Conservation (phyloP, 345 rosid genomes). For the Linum tenue region DNA sequence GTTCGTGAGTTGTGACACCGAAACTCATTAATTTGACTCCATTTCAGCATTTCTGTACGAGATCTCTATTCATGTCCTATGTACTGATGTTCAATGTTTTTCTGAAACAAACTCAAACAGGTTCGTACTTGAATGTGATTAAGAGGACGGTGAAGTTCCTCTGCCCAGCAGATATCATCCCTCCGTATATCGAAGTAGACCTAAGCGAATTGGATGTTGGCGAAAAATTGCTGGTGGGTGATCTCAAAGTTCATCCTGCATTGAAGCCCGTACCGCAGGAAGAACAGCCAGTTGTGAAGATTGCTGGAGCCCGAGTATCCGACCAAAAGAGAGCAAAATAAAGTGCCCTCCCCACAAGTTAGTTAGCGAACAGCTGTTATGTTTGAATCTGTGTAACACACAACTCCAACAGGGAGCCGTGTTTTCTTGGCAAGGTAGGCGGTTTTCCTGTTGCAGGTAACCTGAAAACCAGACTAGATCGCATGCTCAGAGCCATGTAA, state of each 20-base stretch:
- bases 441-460: too few species aligned
- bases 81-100: not conserved
- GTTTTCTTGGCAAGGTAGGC: too few species aligned
- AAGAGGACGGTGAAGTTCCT: constrained; percentile 78
- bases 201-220: constrained; percentile 77
- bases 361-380: too few species aligned
- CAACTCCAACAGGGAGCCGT: too few species aligned
- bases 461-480: too few species aligned
- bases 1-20: too few species aligned
- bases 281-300: constrained; percentile 67
- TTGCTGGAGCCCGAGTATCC: constrained; percentile 59
- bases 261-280: constrained; percentile 50
- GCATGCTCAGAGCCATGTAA: too few species aligned
- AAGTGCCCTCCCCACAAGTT: not conserved
- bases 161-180: constrained; percentile 80
- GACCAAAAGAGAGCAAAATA: constrained; percentile 39
- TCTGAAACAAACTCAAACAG: constrained; percentile 27
- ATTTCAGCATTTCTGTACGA: too few species aligned
- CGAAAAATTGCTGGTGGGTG: constrained; percentile 67
- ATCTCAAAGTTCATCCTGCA: constrained; percentile 87
- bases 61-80: too few species aligned
- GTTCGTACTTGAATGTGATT: constrained; percentile 68
- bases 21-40: too few species aligned
- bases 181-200: constrained; percentile 94
- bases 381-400: too few species aligned